Percentiles rank a stretch among this genome's conserved stretches.
These are phyloP conservation scores for Pneumocystis canis DNA, from an alignment of 1,139 yeast species.

Conservation along the genomic window DNA sequence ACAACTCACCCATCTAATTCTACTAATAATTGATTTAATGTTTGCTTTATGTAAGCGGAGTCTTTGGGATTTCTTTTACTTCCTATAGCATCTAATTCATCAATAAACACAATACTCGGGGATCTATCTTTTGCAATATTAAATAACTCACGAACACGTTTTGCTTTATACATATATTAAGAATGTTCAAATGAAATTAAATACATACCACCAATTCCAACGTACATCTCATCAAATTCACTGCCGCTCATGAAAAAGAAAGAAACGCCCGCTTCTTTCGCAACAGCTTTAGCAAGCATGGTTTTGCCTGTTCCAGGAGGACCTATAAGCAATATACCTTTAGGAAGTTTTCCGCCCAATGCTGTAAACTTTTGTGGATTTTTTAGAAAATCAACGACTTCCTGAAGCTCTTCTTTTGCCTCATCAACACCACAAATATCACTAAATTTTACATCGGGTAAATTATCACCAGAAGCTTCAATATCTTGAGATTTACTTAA, in stretches of 20 bases:
- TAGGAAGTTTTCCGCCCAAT: slow-evolving; percentile 91
- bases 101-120: slow-evolving; percentile 93
- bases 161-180: slow-evolving; percentile 29
- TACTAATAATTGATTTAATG: slow-evolving; percentile 85
- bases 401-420: slow-evolving; percentile 92
- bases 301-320: slow-evolving; percentile 99
- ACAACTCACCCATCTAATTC: slow-evolving; percentile 62
- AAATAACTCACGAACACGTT: slow-evolving; percentile 86
- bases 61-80: slow-evolving; percentile 94
- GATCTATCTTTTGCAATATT: slow-evolving; percentile 87
- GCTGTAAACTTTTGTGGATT: slow-evolving; percentile 95
- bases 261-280: slow-evolving; percentile 99
- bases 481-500: slow-evolving; percentile 40
- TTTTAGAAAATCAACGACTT: slow-evolving; percentile 86
- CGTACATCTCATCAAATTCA: slow-evolving; percentile 93
- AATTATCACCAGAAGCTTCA: slow-evolving; percentile 19
- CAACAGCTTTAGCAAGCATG: slow-evolving; percentile 90
- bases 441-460: slow-evolving; percentile 51
- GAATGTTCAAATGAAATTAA: not conserved
- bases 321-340: slow-evolving; percentile 91
- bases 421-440: slow-evolving; percentile 98
- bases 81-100: slow-evolving; percentile 96
- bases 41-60: slow-evolving; percentile 95
- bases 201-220: slow-evolving; percentile 71
- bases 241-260: slow-evolving; percentile 98